Conservation (phyloP, 345 rosid genomes). For the Cardamine resedifolia region DNA sequence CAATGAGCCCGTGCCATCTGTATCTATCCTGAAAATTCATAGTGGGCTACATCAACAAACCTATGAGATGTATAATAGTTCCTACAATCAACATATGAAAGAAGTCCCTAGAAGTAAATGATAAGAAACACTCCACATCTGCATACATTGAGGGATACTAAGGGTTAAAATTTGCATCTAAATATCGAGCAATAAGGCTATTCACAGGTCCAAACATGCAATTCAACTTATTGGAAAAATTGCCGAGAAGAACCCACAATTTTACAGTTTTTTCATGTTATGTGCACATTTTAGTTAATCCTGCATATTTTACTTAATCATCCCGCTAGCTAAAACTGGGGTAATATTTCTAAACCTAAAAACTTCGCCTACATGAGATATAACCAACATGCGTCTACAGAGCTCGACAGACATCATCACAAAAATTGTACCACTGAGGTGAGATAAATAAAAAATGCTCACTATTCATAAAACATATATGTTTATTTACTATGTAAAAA, state of each 20-base stretch:
- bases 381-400: slow-evolving; percentile 12
- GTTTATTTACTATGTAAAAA: background rate
- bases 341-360: slow-evolving; percentile 12
- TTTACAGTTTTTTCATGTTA: slow-evolving; percentile 6
- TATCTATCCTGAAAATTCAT: slow-evolving; percentile 71
- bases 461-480: background rate
- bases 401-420: slow-evolving; percentile 12
- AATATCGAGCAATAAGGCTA: slow-evolving; percentile 10
- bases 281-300: slow-evolving; percentile 5
- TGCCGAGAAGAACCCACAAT: background rate
- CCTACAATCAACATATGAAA: slow-evolving; percentile 17
- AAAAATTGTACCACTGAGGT: background rate
- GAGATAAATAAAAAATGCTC: background rate
- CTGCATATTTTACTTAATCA: background rate
- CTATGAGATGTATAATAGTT: slow-evolving; percentile 18
- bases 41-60: slow-evolving; percentile 28
- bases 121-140: slow-evolving; percentile 9
- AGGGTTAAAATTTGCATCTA: slow-evolving; percentile 12
- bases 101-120: background rate
- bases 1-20: slow-evolving; percentile 47
- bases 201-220: slow-evolving; percentile 16
- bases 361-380: background rate
- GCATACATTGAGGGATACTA: slow-evolving; percentile 9
- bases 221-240: slow-evolving; percentile 8
- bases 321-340: background rate